Evolutionary conservation across 768 basidiomycete species (phyloP).

Genomic region (Hysterangium stoloniferum): DNA sequence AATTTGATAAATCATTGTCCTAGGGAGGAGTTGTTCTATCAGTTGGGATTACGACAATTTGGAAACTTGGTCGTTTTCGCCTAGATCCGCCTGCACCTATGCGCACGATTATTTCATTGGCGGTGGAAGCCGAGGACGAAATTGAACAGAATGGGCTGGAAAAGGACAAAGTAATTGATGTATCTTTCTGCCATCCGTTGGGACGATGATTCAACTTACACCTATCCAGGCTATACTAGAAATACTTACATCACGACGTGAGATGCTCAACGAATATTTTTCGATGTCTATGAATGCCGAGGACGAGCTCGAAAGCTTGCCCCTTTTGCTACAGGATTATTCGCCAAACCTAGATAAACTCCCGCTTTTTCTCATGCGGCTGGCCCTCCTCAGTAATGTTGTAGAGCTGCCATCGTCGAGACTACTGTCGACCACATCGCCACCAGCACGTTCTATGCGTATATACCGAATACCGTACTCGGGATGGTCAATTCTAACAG

Average conservation of each 20-base stretch:
- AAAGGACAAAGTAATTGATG: constrained; percentile 63
- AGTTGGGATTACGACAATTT: constrained; percentile 87
- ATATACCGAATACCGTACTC: too few relatives aligned
- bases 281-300: constrained; percentile 58
- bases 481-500: too few relatives aligned
- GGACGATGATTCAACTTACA: neutral
- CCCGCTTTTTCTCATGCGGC: constrained; percentile 81
- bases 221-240: constrained; percentile 49
- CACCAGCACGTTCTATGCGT: too few relatives aligned
- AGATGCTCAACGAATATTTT: constrained; percentile 93
- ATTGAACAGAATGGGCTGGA: constrained; percentile 40
- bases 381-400: too few relatives aligned
- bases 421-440: too few relatives aligned
- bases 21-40: constrained; percentile 94
- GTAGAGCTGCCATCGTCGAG: too few relatives aligned
- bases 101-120: constrained; percentile 63
- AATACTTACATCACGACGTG: constrained; percentile 51
- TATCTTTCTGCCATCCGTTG: constrained; percentile 26
- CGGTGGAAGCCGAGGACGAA: constrained; percentile 62
- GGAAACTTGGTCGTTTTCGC: constrained; percentile 65
- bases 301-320: constrained; percentile 69
- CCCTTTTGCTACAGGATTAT: constrained; percentile 78
- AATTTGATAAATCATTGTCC: neutral
- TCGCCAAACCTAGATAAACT: constrained; percentile 88
- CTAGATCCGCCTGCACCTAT: constrained; percentile 79